phyloP scores from a whole-genome alignment of 495 filamentous ascomycete species.

The Cercophora newfieldiana region DNA sequence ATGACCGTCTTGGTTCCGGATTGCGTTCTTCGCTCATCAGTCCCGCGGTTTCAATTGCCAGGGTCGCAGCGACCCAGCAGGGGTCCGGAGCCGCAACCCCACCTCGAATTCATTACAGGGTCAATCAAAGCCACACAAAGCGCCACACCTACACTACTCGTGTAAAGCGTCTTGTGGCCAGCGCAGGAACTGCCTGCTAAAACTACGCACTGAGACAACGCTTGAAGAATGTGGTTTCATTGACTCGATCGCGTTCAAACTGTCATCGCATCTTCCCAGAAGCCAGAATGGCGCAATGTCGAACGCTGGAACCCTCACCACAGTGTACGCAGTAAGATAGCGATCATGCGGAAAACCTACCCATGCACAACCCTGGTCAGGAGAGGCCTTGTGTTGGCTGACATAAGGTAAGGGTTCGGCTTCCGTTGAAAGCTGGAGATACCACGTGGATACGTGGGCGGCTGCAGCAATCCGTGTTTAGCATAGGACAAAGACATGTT shows the following conservation, averaged over 20 bases:
- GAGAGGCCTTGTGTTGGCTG: background rate
- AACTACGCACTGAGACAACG: background rate
- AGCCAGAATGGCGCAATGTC: background rate
- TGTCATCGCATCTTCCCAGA: too few species aligned
- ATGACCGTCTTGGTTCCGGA: background rate
- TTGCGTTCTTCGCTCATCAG: background rate
- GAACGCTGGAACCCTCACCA: background rate
- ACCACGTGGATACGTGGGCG: background rate
- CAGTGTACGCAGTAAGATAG: conserved; percentile 5
- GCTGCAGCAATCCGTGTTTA: background rate
- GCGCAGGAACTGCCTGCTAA: too few species aligned
- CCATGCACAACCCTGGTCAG: conserved; percentile 13
- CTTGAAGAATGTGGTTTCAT: too few species aligned
- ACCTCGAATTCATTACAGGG: background rate
- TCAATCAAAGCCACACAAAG: background rate
- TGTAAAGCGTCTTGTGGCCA: too few species aligned
- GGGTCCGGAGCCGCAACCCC: conserved; percentile 10
- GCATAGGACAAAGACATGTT: background rate
- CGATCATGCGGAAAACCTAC: conserved; percentile 10
- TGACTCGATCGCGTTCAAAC: too few species aligned
- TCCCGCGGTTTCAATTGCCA: conserved; percentile 9
- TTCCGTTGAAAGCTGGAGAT: background rate
- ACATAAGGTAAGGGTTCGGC: background rate
- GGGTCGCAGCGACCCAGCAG: background rate
- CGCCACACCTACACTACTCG: background rate